Evolutionary conservation across 1,284 basidiomycete species (phyloP).

Genomic region (Pterulicium gracile): DNA sequence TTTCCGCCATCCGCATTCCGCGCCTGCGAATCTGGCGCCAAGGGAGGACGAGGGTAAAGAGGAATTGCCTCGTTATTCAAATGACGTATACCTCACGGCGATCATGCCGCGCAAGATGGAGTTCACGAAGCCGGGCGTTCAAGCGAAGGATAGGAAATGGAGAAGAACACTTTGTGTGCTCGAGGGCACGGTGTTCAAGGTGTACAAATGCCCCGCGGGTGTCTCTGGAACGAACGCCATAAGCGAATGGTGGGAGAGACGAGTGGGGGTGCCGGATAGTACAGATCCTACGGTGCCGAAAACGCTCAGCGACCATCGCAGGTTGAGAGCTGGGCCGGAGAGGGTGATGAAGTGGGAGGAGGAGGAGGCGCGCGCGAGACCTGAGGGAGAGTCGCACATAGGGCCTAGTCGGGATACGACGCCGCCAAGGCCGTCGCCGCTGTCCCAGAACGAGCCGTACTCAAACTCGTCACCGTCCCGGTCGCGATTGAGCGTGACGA

Average conservation of each 20-base stretch:
- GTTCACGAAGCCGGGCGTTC: slow-evolving; percentile 76
- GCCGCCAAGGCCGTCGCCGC: slow-evolving; percentile 19
- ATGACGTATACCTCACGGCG: slow-evolving; percentile 76
- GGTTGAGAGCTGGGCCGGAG: slow-evolving; percentile 7
- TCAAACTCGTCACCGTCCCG: background rate
- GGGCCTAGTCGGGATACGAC: slow-evolving; percentile 20
- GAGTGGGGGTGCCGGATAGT: slow-evolving; percentile 57
- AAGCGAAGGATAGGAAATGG: slow-evolving; percentile 90
- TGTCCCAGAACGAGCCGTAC: too few species aligned
- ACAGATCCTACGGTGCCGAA: slow-evolving; percentile 12
- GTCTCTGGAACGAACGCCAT: slow-evolving; percentile 38
- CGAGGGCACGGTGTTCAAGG: slow-evolving; percentile 81
- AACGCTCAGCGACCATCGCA: slow-evolving; percentile 14
- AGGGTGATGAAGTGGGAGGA: slow-evolving; percentile 11
- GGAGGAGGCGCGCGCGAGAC: slow-evolving; percentile 8
- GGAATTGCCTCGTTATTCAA: slow-evolving; percentile 73
- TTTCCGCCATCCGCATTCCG: slow-evolving; percentile 5
- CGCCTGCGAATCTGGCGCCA: slow-evolving; percentile 13
- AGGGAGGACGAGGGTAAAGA: slow-evolving; percentile 72
- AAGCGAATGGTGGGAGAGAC: slow-evolving; percentile 68
- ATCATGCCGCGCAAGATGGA: slow-evolving; percentile 93
- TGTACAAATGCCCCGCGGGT: slow-evolving; percentile 63
- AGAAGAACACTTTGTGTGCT: slow-evolving; percentile 81
- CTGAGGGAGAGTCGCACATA: slow-evolving; percentile 11
- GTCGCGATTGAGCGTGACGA: background rate